Conservation (phyloP, 768 basidiomycete genomes). For the Russula lepida region DNA sequence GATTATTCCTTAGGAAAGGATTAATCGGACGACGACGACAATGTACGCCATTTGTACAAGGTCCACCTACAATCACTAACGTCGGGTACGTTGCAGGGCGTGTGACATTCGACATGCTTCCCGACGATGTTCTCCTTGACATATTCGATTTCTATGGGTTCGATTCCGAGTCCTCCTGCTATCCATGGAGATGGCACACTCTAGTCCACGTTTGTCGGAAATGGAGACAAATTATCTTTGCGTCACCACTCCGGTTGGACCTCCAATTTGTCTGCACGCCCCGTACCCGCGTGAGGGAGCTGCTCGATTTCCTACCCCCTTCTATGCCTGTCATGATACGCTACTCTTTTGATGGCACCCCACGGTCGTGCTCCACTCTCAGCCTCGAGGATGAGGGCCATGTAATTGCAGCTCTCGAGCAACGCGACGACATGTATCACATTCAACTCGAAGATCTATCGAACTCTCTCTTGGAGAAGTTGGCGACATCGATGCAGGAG, state of each 20-base stretch:
- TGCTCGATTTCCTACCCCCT: neutral
- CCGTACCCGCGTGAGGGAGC: neutral
- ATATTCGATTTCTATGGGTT: constrained; percentile 5
- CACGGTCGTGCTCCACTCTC: neutral
- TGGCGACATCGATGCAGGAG: neutral
- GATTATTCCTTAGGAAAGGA: neutral
- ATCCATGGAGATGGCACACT: neutral
- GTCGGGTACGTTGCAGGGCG: neutral
- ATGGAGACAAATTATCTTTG: constrained; percentile 2
- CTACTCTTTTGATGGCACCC: neutral
- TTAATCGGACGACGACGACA: neutral
- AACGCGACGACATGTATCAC: neutral
- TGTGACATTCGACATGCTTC: neutral
- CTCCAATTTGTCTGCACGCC: constrained; percentile 1
- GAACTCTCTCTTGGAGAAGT: neutral
- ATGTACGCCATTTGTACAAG: neutral
- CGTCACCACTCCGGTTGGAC: neutral
- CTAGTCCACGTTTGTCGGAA: constrained; percentile 1
- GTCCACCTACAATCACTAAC: neutral
- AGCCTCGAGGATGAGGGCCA: neutral
- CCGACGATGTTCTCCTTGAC: constrained; percentile 5
- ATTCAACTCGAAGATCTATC: neutral
- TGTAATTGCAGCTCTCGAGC: neutral
- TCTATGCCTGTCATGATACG: neutral
- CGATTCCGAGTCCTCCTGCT: no score